Percentiles rank a stretch among this genome's conserved stretches.
phyloP scores from a whole-genome alignment of 2,329 filamentous ascomycete species.

The Neospermospora avenae region DNA sequence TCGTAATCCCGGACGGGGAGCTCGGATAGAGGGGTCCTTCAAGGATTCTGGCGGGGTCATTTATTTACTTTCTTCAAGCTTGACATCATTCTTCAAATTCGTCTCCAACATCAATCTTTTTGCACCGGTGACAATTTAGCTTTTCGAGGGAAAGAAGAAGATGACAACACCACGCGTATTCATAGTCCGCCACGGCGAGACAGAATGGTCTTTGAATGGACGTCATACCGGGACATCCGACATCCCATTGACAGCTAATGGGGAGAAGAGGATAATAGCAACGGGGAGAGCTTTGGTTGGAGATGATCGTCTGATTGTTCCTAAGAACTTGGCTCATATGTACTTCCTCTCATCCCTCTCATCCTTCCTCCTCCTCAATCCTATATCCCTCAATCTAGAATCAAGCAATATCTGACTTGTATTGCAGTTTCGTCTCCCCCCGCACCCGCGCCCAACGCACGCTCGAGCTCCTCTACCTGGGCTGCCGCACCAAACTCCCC shows the following conservation, averaged over 20 bases:
- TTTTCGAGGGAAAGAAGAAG: neutral
- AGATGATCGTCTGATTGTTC: slow-evolving; percentile 78
- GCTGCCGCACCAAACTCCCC: slow-evolving; percentile 64
- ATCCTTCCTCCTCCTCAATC: neutral
- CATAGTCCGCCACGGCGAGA: slow-evolving; percentile 87
- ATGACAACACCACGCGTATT: slow-evolving; percentile 67
- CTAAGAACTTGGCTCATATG: slow-evolving; percentile 78
- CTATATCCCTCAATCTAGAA: neutral
- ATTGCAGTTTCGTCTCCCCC: slow-evolving; percentile 86
- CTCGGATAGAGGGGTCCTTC: slow-evolving; percentile 3
- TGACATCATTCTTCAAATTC: neutral
- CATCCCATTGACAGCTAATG: slow-evolving; percentile 77
- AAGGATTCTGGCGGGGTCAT: too few species aligned
- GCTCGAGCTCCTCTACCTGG: slow-evolving; percentile 81
- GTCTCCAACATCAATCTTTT: too few species aligned
- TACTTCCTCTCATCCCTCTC: slow-evolving; percentile 41
- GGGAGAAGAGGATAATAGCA: slow-evolving; percentile 70
- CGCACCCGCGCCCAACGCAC: slow-evolving; percentile 81
- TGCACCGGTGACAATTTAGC: too few species aligned
- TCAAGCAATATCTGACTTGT: too few species aligned
- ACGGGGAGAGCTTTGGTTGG: slow-evolving; percentile 85
- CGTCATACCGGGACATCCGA: slow-evolving; percentile 84
- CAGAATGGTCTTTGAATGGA: slow-evolving; percentile 88
- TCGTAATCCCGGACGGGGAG: neutral
- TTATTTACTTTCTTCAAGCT: too few species aligned